A percentile compares a stretch with the other conserved stretches of the same genome.
Conservation (phyloP, 2,329 filamentous ascomycete genomes). For the Penicillium hordei region DNA sequence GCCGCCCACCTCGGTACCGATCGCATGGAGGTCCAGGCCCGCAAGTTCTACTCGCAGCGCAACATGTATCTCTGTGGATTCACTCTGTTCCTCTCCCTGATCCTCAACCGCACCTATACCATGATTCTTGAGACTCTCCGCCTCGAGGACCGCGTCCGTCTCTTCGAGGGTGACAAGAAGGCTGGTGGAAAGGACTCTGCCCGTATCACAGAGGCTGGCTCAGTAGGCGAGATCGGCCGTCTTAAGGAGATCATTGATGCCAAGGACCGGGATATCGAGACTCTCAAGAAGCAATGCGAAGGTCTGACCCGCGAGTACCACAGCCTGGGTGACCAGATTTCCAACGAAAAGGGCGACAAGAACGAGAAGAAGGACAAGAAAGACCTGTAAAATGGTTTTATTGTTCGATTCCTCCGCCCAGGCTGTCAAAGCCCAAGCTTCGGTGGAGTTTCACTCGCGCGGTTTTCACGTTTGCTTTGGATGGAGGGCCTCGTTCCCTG, state of each 20-base stretch:
- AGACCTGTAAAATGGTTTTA: slow-evolving; percentile 46
- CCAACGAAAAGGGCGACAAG: slow-evolving; percentile 48
- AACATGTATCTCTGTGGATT: slow-evolving; percentile 99
- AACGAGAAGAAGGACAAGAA: slow-evolving; percentile 60
- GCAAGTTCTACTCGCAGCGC: slow-evolving; percentile 99
- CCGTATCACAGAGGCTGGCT: slow-evolving; percentile 70
- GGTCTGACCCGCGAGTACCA: slow-evolving; percentile 83
- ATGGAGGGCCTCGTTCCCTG: not conserved
- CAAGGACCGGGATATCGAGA: slow-evolving; percentile 81
- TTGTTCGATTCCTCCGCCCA: not conserved
- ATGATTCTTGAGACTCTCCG: slow-evolving; percentile 92
- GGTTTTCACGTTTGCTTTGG: not conserved
- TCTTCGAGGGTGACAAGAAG: slow-evolving; percentile 67
- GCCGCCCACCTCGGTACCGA: slow-evolving; percentile 80
- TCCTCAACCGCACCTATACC: slow-evolving; percentile 95
- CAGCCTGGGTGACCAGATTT: slow-evolving; percentile 78
- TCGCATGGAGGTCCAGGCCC: slow-evolving; percentile 96
- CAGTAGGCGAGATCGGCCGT: slow-evolving; percentile 73
- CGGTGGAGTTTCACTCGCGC: not conserved
- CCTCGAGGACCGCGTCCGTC: slow-evolving; percentile 88
- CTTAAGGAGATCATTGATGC: slow-evolving; percentile 67
- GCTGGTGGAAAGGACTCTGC: slow-evolving; percentile 66
- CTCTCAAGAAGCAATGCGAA: slow-evolving; percentile 87
- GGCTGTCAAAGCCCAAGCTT: not conserved
- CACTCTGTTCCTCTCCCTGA: slow-evolving; percentile 96